Percentiles rank a stretch among this genome's conserved stretches.
Conservation (phyloP, 805 yeast species). For the Zygosaccharomyces kombuchaensis region DNA sequence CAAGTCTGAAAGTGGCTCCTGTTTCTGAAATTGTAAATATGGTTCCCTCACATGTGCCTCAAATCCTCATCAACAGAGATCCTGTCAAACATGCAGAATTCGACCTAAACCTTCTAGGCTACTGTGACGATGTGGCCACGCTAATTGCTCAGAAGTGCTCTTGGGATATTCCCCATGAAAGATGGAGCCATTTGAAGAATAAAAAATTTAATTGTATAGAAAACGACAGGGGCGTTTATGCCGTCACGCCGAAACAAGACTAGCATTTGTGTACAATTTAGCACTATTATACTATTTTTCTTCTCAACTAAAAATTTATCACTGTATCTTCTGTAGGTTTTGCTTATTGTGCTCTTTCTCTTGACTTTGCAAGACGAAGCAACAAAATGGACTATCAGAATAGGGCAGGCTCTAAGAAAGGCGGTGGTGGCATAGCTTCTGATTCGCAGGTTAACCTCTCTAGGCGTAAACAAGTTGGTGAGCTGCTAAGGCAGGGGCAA, state of each 20-base stretch:
- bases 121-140: conserved; percentile 77
- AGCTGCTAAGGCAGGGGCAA: conserved; percentile 44
- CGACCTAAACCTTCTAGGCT: conserved; percentile 72
- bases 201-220: conserved; percentile 21
- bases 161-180: conserved; percentile 60
- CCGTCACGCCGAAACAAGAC: conserved; percentile 16
- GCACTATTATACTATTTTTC: neutral
- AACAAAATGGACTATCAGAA: conserved; percentile 76
- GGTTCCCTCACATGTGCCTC: conserved; percentile 72
- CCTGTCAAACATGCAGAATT: conserved; percentile 72
- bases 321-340: neutral
- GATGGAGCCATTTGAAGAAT: conserved; percentile 36
- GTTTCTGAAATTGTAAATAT: conserved; percentile 82
- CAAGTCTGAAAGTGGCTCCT: conserved; percentile 88
- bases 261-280: conserved; percentile 4
- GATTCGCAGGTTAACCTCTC: conserved; percentile 63
- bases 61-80: conserved; percentile 72
- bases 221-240: conserved; percentile 31
- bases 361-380: neutral
- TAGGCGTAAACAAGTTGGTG: conserved; percentile 61
- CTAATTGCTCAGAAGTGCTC: conserved; percentile 52
- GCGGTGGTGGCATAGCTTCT: conserved; percentile 86
- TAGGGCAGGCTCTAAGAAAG: conserved; percentile 85
- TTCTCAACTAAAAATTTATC: neutral
- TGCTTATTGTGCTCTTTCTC: neutral